Percentiles rank a stretch among this genome's conserved stretches.
These are phyloP conservation scores for Candida orba DNA, from an alignment of 805 yeast genomes.

Conservation along the genomic window DNA sequence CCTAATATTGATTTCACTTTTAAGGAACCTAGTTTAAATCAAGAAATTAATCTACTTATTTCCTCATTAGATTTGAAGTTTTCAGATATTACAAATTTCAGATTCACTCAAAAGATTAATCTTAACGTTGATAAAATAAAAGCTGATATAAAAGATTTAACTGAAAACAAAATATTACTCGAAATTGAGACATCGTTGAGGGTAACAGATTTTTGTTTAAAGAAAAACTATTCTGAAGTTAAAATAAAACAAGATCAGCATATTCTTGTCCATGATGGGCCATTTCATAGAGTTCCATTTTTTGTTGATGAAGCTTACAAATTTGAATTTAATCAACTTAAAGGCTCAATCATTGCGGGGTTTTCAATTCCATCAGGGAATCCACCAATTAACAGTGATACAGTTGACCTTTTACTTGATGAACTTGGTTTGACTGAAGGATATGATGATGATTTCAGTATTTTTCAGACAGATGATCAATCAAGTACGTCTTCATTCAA, in stretches of 20 bases:
- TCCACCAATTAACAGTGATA: slow-evolving; percentile 46
- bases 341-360: slow-evolving; percentile 50
- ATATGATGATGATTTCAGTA: slow-evolving; percentile 1
- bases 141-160: not conserved
- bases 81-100: slow-evolving; percentile 63
- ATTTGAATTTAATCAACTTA: slow-evolving; percentile 40
- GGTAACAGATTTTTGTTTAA: slow-evolving; percentile 53
- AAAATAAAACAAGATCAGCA: slow-evolving; percentile 55
- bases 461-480: not conserved
- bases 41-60: slow-evolving; percentile 20
- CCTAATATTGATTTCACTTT: slow-evolving; percentile 40
- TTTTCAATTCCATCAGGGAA: slow-evolving; percentile 58
- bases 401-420: slow-evolving; percentile 30
- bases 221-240: slow-evolving; percentile 38
- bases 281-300: slow-evolving; percentile 76
- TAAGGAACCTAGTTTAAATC: slow-evolving; percentile 24
- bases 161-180: slow-evolving; percentile 24
- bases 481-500: not conserved
- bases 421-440: slow-evolving; percentile 12
- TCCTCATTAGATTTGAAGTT: slow-evolving; percentile 31
- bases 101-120: slow-evolving; percentile 52
- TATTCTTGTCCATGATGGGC: slow-evolving; percentile 66
- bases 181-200: slow-evolving; percentile 50
- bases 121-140: slow-evolving; percentile 36
- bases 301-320: slow-evolving; percentile 47